phyloP scores from a whole-genome alignment of 148 eudicot species.

The Persicaria maculosa region DNA sequence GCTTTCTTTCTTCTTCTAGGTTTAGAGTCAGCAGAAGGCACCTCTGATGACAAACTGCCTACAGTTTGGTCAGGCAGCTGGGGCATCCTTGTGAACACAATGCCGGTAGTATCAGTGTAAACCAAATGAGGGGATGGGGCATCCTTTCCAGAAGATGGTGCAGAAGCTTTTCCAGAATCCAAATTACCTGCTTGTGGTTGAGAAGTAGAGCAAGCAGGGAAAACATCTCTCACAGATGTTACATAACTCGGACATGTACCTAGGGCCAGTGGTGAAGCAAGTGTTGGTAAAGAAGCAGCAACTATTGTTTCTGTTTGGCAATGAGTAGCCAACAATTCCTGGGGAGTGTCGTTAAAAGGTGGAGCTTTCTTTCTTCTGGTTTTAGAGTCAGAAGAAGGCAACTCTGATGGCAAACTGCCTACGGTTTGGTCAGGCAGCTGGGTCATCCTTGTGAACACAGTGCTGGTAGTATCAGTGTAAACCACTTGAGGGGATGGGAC shows the following conservation, averaged over 20 bases:
- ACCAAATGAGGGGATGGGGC: too few relatives aligned
- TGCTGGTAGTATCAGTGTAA: too few relatives aligned
- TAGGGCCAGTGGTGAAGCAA: slow-evolving; percentile 30
- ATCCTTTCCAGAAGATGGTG: too few relatives aligned
- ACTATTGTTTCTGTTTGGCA: background rate
- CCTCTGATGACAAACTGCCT: slow-evolving; percentile 21
- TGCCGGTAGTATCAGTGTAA: too few relatives aligned
- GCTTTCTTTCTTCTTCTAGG: slow-evolving; percentile 74
- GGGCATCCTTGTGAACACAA: too few relatives aligned
- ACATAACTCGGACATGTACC: slow-evolving; percentile 27
- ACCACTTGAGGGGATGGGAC: too few relatives aligned
- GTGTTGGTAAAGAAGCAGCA: slow-evolving; percentile 15
- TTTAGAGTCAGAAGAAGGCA: slow-evolving; percentile 44
- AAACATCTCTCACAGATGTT: slow-evolving; percentile 17
- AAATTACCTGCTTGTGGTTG: slow-evolving; percentile 22
- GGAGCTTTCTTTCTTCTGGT: slow-evolving; percentile 64
- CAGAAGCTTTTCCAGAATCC: slow-evolving; percentile 13
- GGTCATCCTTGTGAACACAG: too few relatives aligned
- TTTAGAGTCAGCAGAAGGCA: slow-evolving; percentile 44
- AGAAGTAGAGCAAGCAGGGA: slow-evolving; percentile 26
- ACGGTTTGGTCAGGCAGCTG: slow-evolving; percentile 11
- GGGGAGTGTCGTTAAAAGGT: slow-evolving; percentile 23
- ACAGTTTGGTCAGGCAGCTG: slow-evolving; percentile 10
- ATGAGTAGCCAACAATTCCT: slow-evolving; percentile 14
- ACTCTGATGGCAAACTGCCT: slow-evolving; percentile 21